phyloP scores from a whole-genome alignment of 176 grass and related monocot genomes.

The Urochloa ruziziensis region DNA sequence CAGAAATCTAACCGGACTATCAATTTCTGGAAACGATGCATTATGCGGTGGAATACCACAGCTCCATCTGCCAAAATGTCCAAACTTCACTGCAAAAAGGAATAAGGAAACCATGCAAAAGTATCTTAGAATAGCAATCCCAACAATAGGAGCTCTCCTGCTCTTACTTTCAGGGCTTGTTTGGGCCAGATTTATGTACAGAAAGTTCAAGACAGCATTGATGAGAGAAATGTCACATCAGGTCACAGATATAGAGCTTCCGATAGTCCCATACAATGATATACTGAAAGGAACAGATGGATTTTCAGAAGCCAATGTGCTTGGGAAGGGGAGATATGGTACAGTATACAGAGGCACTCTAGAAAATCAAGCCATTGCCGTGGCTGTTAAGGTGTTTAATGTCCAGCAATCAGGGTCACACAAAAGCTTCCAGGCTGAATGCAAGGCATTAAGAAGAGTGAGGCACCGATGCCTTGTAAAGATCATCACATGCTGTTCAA shows the following conservation, averaged over 20 bases:
- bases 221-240: not conserved
- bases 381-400: constrained; percentile 37
- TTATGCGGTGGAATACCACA: constrained; percentile 33
- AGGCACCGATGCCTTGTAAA: constrained; percentile 39
- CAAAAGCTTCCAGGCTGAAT: constrained; percentile 41
- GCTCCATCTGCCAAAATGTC: not conserved
- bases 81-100: not conserved
- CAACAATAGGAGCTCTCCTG: not conserved
- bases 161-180: not conserved
- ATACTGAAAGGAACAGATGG: constrained; percentile 16
- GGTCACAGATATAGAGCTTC: not conserved
- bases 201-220: not conserved
- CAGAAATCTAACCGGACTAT: constrained; percentile 32
- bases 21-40: constrained; percentile 9
- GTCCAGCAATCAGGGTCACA: constrained; percentile 12
- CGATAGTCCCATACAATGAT: not conserved
- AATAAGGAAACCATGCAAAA: not conserved
- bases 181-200: not conserved
- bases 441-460: constrained; percentile 33
- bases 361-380: not conserved
- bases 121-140: not conserved
- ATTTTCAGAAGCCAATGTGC: constrained; percentile 34
- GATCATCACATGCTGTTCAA: constrained; percentile 39
- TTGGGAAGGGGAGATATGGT: constrained; percentile 27
- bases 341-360: not conserved